phyloP scores from a whole-genome alignment of 2,329 filamentous ascomycete genomes.

The Raffaelea ambrosiae region DNA sequence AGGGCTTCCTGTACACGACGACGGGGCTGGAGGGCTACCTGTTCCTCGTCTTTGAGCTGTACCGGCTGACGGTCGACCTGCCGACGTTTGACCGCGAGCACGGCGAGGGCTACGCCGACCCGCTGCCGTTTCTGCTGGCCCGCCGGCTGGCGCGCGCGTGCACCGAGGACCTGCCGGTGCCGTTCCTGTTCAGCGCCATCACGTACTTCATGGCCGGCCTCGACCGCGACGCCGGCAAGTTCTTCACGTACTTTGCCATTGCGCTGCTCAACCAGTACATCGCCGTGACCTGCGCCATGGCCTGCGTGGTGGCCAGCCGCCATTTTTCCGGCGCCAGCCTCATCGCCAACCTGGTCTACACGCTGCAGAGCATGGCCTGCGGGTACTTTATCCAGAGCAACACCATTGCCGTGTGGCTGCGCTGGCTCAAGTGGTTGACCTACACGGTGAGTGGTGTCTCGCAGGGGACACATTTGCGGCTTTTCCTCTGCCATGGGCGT shows the following conservation, averaged over 20 bases:
- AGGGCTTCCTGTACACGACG: constrained; percentile 66
- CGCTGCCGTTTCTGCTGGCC: constrained; percentile 62
- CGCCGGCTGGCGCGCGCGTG: constrained; percentile 59
- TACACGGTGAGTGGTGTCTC: constrained; percentile 36
- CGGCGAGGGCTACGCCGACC: constrained; percentile 62
- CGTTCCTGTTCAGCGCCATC: constrained; percentile 39
- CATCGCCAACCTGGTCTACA: constrained; percentile 65
- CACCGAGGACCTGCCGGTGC: constrained; percentile 54
- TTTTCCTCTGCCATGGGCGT: too few relatives aligned
- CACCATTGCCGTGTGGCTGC: constrained; percentile 66
- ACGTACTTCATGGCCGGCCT: constrained; percentile 76
- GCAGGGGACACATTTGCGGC: too few relatives aligned
- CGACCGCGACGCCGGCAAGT: constrained; percentile 51
- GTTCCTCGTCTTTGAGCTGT: constrained; percentile 67
- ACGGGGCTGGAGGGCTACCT: constrained; percentile 68
- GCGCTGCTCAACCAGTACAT: constrained; percentile 65
- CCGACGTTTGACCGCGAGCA: constrained; percentile 68
- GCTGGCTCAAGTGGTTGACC: too few relatives aligned
- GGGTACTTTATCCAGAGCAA: constrained; percentile 70
- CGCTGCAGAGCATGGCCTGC: constrained; percentile 64
- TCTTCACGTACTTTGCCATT: constrained; percentile 64
- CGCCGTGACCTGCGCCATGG: constrained; percentile 61
- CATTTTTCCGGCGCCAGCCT: constrained; percentile 64
- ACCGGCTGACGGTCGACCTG: constrained; percentile 66
- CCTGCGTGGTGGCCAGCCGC: constrained; percentile 56